These are phyloP conservation scores for Aspergillus spinulosporus DNA, from an alignment of 2,329 filamentous ascomycete genomes.

Conservation along the genomic window DNA sequence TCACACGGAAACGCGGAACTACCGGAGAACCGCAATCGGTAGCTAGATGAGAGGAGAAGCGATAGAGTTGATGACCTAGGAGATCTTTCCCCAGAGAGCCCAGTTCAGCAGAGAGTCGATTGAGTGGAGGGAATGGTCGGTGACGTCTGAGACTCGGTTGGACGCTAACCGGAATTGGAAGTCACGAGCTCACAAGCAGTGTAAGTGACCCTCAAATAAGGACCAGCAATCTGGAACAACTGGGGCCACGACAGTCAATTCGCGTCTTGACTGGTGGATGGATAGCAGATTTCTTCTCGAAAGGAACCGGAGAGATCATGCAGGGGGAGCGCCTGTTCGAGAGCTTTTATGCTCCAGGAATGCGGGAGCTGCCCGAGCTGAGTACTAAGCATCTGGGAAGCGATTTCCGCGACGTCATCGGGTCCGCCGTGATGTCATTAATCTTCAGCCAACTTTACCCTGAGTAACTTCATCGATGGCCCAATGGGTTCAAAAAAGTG, in stretches of 20 bases:
- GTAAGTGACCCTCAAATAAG: background rate
- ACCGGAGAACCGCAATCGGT: conserved; percentile 22
- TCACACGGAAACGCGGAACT: conserved; percentile 31
- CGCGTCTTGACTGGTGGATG: background rate
- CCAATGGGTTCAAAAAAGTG: no score
- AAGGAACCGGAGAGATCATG: conserved; percentile 9
- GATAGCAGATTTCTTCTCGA: conserved; percentile 4
- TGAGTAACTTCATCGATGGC: no score
- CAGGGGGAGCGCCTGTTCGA: background rate
- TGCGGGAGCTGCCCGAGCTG: background rate
- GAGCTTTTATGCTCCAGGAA: conserved; percentile 1
- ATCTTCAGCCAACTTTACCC: background rate
- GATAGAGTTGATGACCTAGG: conserved; percentile 2
- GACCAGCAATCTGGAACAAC: conserved; percentile 7
- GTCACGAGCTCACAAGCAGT: conserved; percentile 3
- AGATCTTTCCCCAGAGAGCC: conserved; percentile 1
- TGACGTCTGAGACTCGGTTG: conserved; percentile 12
- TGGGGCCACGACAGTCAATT: conserved; percentile 4
- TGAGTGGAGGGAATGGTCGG: background rate
- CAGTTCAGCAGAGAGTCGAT: conserved; percentile 2
- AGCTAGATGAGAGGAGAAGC: background rate
- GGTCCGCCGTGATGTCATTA: conserved; percentile 23
- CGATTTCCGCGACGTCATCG: conserved; percentile 23
- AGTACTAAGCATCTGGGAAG: background rate
- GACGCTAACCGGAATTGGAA: conserved; percentile 19